These are phyloP conservation scores for Acidomyces sp. DNA, from an alignment of 495 filamentous ascomycete genomes.

Conservation along the genomic window DNA sequence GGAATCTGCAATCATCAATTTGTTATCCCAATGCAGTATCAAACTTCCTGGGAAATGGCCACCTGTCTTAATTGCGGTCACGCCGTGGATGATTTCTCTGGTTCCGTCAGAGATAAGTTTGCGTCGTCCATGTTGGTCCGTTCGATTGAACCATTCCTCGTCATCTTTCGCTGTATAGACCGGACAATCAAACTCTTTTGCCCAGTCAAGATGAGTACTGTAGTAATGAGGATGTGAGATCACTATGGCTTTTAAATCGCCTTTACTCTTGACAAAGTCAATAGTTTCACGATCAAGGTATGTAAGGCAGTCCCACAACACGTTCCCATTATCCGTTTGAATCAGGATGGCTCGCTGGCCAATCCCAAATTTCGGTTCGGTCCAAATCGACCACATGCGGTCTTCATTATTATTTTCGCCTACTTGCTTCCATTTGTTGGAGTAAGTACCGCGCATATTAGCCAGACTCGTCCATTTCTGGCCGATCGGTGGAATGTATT, in stretches of 20 bases:
- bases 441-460: conserved; percentile 5
- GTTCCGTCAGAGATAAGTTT: conserved; percentile 29
- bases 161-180: conserved; percentile 53
- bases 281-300: conserved; percentile 50
- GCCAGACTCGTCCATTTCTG: conserved; percentile 21
- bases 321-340: conserved; percentile 44
- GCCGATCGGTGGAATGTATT: conserved; percentile 41
- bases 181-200: conserved; percentile 45
- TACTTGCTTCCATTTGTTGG: conserved; percentile 6
- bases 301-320: conserved; percentile 64
- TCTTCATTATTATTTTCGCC: conserved; percentile 29
- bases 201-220: conserved; percentile 56
- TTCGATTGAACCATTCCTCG: conserved; percentile 42
- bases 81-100: conserved; percentile 35
- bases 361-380: conserved; percentile 53
- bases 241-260: conserved; percentile 57
- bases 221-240: conserved; percentile 76
- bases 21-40: conserved; percentile 43
- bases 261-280: conserved; percentile 29
- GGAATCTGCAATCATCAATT: conserved; percentile 58
- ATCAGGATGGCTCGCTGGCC: conserved; percentile 60
- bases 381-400: conserved; percentile 40
- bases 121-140: conserved; percentile 25
- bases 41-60: conserved; percentile 66
- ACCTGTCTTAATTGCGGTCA: conserved; percentile 52